phyloP scores from a whole-genome alignment of 768 basidiomycete species.

The Kwoniella heveanensis region DNA sequence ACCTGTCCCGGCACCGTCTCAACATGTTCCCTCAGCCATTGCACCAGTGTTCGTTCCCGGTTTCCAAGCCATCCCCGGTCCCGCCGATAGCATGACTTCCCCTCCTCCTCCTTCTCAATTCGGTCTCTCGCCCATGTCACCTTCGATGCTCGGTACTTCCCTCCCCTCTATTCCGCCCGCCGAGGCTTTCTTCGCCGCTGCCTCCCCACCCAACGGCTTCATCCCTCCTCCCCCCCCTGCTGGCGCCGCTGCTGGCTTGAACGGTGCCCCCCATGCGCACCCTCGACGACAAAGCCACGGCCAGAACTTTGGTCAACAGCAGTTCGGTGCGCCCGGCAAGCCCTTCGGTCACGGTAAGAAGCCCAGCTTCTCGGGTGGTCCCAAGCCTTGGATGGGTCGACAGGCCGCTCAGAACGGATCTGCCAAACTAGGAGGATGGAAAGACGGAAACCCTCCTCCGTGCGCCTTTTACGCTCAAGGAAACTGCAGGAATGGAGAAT shows the following conservation, averaged over 20 bases:
- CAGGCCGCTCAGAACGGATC: constrained; percentile 19
- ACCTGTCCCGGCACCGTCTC: constrained; percentile 6
- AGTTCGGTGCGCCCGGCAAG: constrained; percentile 29
- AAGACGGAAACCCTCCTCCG: constrained; percentile 51
- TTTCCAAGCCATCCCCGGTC: constrained; percentile 17
- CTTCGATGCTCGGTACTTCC: constrained; percentile 40
- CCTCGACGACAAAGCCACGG: constrained; percentile 40
- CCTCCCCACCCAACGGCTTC: constrained; percentile 32
- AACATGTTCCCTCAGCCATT: constrained; percentile 31
- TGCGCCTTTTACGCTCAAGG: constrained; percentile 52
- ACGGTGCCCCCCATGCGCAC: constrained; percentile 5
- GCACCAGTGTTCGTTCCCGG: constrained; percentile 30
- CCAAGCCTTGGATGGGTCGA: constrained; percentile 35
- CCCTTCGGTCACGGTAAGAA: constrained; percentile 50
- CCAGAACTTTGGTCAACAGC: constrained; percentile 20
- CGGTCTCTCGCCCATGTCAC: constrained; percentile 43
- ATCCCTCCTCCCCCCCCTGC: constrained; percentile 11
- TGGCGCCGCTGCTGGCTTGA: no score
- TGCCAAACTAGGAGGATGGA: constrained; percentile 45
- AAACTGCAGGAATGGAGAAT: constrained; percentile 55
- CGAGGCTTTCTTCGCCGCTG: constrained; percentile 46
- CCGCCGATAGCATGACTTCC: constrained; percentile 7
- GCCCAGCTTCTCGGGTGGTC: constrained; percentile 51
- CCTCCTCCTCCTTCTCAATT: constrained; percentile 35
- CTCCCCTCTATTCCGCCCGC: constrained; percentile 45